Evolutionary conservation across 305 asterid genomes (phyloP).

Genomic region (Fraxinus xanthoxyloides): DNA sequence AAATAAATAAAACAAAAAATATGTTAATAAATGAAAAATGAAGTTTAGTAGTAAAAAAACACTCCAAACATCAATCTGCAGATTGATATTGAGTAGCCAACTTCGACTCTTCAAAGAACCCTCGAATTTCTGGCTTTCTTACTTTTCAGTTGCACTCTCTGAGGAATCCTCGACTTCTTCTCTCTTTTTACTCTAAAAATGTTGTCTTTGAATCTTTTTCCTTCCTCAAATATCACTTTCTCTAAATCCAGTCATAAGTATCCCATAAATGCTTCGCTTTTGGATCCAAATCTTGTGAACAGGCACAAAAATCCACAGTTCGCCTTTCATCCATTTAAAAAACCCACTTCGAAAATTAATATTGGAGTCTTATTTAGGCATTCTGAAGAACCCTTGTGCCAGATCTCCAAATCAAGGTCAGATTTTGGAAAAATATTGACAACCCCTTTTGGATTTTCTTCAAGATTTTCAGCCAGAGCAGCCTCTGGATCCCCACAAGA

Average conservation of each 20-base stretch:
- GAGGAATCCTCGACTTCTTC: background rate
- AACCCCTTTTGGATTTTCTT: conserved; percentile 37
- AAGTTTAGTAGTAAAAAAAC: background rate
- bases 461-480: conserved; percentile 37
- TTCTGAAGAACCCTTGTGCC: conserved; percentile 25
- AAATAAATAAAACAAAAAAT: background rate
- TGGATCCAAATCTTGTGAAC: conserved; percentile 39
- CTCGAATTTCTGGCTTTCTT: background rate
- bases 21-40: background rate
- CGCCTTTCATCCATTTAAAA: background rate
- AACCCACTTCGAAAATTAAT: conserved; percentile 8
- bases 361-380: background rate
- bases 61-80: background rate
- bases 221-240: conserved; percentile 54
- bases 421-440: conserved; percentile 26
- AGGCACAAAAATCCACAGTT: conserved; percentile 14
- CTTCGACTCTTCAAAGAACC: background rate
- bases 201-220: conserved; percentile 64
- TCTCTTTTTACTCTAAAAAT: conserved; percentile 29
- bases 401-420: conserved; percentile 55
- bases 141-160: conserved; percentile 3
- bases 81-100: background rate
- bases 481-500: conserved; percentile 53
- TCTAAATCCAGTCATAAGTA: conserved; percentile 38
- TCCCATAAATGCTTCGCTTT: conserved; percentile 33